Conservation (phyloP, 192 early-diverging fungal species). For the Podila epicladia region DNA sequence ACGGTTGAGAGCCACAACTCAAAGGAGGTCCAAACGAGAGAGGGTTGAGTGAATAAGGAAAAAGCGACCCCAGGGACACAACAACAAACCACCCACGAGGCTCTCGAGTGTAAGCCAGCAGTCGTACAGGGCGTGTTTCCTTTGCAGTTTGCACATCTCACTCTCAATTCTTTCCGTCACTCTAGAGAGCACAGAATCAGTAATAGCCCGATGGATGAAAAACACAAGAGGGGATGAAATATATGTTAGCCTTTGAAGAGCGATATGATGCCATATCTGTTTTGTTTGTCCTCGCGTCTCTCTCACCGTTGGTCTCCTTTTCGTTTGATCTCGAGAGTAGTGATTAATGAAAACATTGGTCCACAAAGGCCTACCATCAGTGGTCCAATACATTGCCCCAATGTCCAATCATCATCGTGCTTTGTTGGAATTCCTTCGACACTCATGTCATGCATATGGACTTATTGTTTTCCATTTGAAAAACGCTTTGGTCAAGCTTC, state of each 20-base stretch:
- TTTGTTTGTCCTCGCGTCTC: conserved; percentile 7
- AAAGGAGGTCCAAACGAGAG: conserved; percentile 2
- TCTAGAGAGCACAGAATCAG: neutral
- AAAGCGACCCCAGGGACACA: conserved; percentile 2
- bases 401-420: too few relatives aligned
- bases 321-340: neutral
- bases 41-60: conserved; percentile 1
- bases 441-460: too few relatives aligned
- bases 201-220: too few relatives aligned
- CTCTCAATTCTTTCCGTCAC: too few relatives aligned
- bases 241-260: conserved; percentile 1
- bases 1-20: neutral
- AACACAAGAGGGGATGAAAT: too few relatives aligned
- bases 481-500: too few relatives aligned
- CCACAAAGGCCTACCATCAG: too few relatives aligned
- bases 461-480: too few relatives aligned
- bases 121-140: neutral
- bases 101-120: neutral
- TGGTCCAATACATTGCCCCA: too few relatives aligned
- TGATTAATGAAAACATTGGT: neutral
- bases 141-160: too few relatives aligned
- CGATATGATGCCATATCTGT: conserved; percentile 52
- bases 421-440: neutral
- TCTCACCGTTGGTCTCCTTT: neutral
- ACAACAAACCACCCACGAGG: neutral